These are phyloP conservation scores for Cupressus sempervirens DNA, from an alignment of 75 land plant genomes.

Conservation along the genomic window DNA sequence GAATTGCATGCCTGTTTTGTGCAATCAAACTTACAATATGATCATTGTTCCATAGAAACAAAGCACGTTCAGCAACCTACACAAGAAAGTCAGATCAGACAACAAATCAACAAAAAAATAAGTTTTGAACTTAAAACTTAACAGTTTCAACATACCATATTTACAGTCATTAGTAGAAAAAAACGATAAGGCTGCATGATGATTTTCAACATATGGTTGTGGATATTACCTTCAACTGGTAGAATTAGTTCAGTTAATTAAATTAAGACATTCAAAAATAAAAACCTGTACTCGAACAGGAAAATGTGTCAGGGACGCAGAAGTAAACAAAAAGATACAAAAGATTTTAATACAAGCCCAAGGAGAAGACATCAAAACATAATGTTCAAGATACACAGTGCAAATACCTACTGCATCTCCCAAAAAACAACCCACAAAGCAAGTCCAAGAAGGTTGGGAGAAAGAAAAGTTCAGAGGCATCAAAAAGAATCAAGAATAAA, in stretches of 20 bases:
- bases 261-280: background rate
- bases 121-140: background rate
- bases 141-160: background rate
- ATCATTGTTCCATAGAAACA: conserved; percentile 63
- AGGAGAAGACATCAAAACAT: background rate
- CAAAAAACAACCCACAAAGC: background rate
- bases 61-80: conserved; percentile 60
- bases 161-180: background rate
- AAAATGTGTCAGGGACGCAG: background rate
- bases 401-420: background rate
- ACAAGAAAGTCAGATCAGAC: background rate
- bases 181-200: background rate
- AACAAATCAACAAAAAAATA: background rate
- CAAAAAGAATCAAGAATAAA: no score
- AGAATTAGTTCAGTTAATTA: background rate
- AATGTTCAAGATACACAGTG: background rate
- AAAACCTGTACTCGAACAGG: background rate
- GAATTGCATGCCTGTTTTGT: conserved; percentile 46
- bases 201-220: background rate
- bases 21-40: conserved; percentile 48
- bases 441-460: background rate
- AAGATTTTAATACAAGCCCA: background rate
- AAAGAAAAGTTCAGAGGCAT: no score
- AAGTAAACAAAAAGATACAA: background rate
- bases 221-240: background rate